Evolutionary conservation across 108 stramenopile species (phyloP), one percentile per base, ranked within the genome.

Genomic region (Skeletonema marinoi): DNA sequence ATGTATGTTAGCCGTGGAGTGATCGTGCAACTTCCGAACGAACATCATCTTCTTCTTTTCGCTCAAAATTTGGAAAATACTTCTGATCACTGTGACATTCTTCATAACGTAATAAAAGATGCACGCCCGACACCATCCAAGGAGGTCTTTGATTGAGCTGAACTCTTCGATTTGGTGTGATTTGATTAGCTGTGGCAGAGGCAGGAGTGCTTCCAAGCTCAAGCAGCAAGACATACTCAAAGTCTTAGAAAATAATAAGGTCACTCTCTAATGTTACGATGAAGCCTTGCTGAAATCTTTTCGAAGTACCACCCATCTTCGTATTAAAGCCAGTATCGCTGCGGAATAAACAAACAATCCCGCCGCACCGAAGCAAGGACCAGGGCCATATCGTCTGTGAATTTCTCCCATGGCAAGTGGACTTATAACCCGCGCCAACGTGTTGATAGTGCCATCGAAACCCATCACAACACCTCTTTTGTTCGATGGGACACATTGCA

Each of bases 391-490:
- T 58, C 84, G 30, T 63, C 84, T 76, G 48, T 89, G 82, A 10
- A 93, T 73, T 32, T 87, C 87, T 11, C 92, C 92, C 82, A 90
- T 87, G 16, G 86, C 35, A 0, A 93, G 51, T 35, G 92, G 92
- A 30, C 85, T 79, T 11, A 91, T 29, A 10, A 89, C 73, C 38
- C 92, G 69, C 58, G 86, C 90, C 48, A 91, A 14, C 12, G 92
- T 93, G 62, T 93, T 93, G 38, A 91, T 77, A 12, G 81, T 73
- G 30, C 89, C 89, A 81, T 93, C 92, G 35, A 91, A 75, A 21
- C 92, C 92, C 89, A 93, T 85, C 10, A 90, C 88, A 32, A 80
- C 77, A 16, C 92, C 92, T 42, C 92, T 68, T 64, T 72, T 66
- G 50, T 88, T 44, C 13, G 92, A 65, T 33, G 92, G 92, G 11